A percentile compares a stretch with the other conserved stretches of the same genome.
phyloP scores from a whole-genome alignment of 257 asterid species.

The Nicotiana benthamiana region DNA sequence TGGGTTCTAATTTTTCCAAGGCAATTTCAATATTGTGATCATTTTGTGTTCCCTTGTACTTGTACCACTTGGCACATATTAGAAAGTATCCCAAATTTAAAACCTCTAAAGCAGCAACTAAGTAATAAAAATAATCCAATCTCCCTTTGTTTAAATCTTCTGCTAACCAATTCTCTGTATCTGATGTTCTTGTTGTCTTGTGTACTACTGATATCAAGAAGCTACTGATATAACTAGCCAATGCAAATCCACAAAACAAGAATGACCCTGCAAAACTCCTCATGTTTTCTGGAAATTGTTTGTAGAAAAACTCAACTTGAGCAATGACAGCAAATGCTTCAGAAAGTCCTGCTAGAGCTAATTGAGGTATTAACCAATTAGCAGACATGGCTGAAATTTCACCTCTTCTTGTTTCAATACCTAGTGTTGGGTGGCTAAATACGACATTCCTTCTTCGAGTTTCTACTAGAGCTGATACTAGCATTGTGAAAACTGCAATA shows the following conservation, averaged over 20 bases:
- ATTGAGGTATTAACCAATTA: conserved; percentile 28
- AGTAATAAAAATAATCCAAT: conserved; percentile 28
- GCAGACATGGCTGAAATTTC: conserved; percentile 29
- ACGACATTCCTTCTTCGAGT: not conserved
- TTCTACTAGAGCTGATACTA: conserved; percentile 20
- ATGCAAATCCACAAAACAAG: conserved; percentile 20
- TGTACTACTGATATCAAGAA: conserved; percentile 21
- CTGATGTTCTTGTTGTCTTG: conserved; percentile 6
- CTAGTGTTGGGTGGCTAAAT: conserved; percentile 15
- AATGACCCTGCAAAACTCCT: conserved; percentile 31
- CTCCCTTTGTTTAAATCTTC: conserved; percentile 33
- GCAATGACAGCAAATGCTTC: conserved; percentile 28
- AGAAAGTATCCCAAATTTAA: conserved; percentile 22
- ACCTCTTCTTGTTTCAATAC: conserved; percentile 13
- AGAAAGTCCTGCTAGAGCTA: conserved; percentile 21
- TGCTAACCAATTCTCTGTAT: conserved; percentile 23
- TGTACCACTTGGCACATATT: conserved; percentile 28
- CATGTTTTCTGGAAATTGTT: conserved; percentile 37
- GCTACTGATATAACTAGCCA: conserved; percentile 22
- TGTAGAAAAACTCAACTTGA: conserved; percentile 24
- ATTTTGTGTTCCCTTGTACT: conserved; percentile 19
- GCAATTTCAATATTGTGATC: not conserved
- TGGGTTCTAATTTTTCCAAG: conserved; percentile 4
- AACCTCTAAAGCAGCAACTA: conserved; percentile 18
- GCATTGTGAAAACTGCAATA: conserved; percentile 7